These are phyloP conservation scores for Suhomyces sp. DNA, from an alignment of 805 yeast species.

Conservation along the genomic window DNA sequence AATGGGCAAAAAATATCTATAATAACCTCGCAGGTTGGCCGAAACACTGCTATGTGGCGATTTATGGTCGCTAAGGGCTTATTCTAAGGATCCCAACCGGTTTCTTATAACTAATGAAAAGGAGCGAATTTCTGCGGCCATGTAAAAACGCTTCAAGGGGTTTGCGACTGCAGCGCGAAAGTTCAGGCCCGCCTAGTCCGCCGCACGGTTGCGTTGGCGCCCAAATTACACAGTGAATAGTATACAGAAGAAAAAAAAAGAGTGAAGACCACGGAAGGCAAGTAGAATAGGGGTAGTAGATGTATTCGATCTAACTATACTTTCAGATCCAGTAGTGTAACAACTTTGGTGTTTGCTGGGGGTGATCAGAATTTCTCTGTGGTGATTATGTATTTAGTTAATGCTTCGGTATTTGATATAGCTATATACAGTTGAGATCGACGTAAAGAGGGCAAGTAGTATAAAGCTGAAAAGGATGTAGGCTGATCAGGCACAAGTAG, in stretches of 20 bases:
- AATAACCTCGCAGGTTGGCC: background rate
- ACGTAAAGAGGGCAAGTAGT: no score
- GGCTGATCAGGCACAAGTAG: no score
- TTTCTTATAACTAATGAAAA: background rate
- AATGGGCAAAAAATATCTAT: background rate
- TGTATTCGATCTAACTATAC: no score
- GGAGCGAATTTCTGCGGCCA: background rate
- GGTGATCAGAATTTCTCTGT: no score
- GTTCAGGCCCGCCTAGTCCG: background rate
- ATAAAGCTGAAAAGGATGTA: no score
- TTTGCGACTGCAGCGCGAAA: background rate
- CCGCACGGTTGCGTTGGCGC: background rate
- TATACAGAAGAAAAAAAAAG: no score
- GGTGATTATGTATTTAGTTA: no score
- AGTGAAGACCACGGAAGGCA: background rate
- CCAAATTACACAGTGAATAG: background rate
- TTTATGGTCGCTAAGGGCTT: background rate
- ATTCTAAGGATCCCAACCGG: background rate
- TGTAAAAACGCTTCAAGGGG: background rate
- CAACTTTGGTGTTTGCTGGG: no score
- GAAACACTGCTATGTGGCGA: background rate
- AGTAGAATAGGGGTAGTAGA: background rate
- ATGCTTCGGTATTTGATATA: no score
- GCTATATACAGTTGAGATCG: no score
- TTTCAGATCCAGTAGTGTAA: no score